These are phyloP conservation scores for Casuarina equisetifolia DNA, from an alignment of 306 rosid species.

Conservation along the genomic window DNA sequence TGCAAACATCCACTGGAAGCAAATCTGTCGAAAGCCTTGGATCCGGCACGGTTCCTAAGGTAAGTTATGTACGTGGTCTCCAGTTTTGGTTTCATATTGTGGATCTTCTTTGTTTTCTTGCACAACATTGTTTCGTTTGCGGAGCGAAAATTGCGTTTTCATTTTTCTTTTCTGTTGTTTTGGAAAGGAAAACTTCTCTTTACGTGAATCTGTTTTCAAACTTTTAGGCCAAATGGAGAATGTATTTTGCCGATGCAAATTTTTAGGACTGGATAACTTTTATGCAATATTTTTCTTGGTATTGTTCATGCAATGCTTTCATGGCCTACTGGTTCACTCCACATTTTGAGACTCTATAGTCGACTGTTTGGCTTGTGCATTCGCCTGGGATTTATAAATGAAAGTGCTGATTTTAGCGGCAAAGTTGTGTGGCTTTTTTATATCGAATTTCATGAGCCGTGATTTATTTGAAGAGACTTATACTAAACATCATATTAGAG, in stretches of 20 bases:
- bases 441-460: not conserved
- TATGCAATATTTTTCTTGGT: not conserved
- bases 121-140: not conserved
- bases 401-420: not conserved
- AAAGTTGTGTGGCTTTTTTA: slow-evolving; percentile 1
- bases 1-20: slow-evolving; percentile 47
- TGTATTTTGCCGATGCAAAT: not conserved
- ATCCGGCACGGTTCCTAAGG: slow-evolving; percentile 64
- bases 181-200: not conserved
- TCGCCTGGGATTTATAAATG: slow-evolving; percentile 7
- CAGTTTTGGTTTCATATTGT: not conserved
- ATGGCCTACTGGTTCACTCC: not conserved
- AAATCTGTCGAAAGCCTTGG: slow-evolving; percentile 53
- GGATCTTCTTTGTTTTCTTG: not conserved
- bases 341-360: slow-evolving; percentile 1
- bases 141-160: not conserved
- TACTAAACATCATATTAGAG: not conserved
- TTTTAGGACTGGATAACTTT: not conserved
- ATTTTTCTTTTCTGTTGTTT: not conserved
- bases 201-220: not conserved
- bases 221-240: not conserved
- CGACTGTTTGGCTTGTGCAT: slow-evolving; percentile 7
- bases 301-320: not conserved
- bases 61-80: slow-evolving; percentile 32
- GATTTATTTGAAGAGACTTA: not conserved